A percentile compares a stretch with the other conserved stretches of the same genome.
Evolutionary conservation across 164 flowering plant genomes (phyloP).

Genomic region (Cinnamomum micranthum): DNA sequence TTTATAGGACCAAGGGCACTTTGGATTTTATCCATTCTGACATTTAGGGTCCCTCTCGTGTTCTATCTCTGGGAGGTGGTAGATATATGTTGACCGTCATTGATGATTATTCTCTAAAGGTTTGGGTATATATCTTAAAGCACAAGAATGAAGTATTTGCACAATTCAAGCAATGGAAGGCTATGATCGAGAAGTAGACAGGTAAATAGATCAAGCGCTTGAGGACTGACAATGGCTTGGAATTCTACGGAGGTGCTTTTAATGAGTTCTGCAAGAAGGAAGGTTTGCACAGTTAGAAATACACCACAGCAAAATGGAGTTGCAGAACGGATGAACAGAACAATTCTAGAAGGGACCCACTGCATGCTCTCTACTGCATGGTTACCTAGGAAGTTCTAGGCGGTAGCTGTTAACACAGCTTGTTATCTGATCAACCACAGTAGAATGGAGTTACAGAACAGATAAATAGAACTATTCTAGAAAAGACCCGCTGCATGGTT

Average conservation of each 20-base stretch:
- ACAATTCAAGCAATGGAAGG: neutral
- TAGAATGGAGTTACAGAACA: too few species aligned
- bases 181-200: neutral
- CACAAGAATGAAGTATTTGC: neutral
- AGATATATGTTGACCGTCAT: too few species aligned
- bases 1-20: too few species aligned
- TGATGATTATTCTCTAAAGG: too few species aligned
- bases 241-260: neutral
- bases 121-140: neutral
- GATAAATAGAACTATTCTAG: too few species aligned
- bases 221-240: neutral
- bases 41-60: too few species aligned
- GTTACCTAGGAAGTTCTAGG: neutral
- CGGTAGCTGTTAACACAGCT: neutral
- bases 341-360: neutral
- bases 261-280: neutral
- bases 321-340: neutral
- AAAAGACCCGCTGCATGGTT: too few species aligned
- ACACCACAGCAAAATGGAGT: neutral
- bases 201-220: too few species aligned
- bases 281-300: neutral
- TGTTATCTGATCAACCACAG: neutral
- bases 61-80: too few species aligned
- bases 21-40: too few species aligned
- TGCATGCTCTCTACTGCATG: neutral